A percentile compares a stretch with the other conserved stretches of the same genome.
These are phyloP conservation scores for Backusella morwellensis DNA, from an alignment of 192 early-diverging fungal genomes.

Conservation along the genomic window DNA sequence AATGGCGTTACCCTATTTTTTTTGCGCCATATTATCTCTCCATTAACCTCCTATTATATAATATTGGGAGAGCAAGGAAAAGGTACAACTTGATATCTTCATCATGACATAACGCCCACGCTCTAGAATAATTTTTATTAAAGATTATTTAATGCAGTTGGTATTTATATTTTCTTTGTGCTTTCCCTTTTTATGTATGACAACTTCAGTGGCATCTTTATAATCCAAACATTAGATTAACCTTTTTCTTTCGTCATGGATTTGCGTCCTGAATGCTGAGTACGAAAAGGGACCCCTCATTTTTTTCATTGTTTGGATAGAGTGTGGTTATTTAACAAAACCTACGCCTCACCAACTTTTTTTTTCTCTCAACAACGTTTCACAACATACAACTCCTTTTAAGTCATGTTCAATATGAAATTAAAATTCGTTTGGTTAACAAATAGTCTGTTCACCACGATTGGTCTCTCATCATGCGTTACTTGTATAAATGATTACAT, in stretches of 20 bases:
- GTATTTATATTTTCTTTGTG: too few relatives aligned
- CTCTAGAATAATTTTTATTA: not conserved
- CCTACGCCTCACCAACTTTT: not conserved
- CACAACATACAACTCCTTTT: not conserved
- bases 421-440: not conserved
- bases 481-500: not conserved
- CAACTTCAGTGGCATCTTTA: too few relatives aligned
- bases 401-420: not conserved
- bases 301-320: not conserved
- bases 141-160: too few relatives aligned
- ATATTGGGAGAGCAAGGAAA: too few relatives aligned
- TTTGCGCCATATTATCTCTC: not conserved
- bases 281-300: not conserved
- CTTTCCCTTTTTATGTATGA: too few relatives aligned
- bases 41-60: too few relatives aligned
- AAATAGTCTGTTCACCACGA: not conserved
- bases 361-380: not conserved
- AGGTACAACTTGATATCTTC: not conserved
- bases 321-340: not conserved
- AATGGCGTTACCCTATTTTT: not conserved
- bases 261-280: too few relatives aligned
- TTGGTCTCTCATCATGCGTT: not conserved
- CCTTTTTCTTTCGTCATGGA: not conserved
- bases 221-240: too few relatives aligned
- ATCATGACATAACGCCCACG: not conserved